Evolutionary conservation across 495 filamentous ascomycete genomes (phyloP), one percentile per base, ranked within the genome.

Genomic region (Aspergillus hancockii): DNA sequence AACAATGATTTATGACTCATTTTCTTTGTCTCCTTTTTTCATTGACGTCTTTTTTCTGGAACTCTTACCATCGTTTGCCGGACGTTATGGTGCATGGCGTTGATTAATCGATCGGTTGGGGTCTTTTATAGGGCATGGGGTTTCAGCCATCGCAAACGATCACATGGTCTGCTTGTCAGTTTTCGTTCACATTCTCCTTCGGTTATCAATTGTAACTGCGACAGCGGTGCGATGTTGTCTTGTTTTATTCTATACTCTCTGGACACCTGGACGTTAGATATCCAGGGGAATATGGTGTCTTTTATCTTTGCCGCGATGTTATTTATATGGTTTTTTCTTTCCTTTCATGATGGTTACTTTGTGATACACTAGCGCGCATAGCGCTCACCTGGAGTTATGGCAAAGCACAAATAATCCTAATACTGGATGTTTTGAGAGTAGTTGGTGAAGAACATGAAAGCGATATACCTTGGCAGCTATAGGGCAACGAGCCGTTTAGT

Each of bases 1-100:
- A 80, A 66, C 81, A 83, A 72, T 84, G 75, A 82, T 58, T 69
- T 57, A 75, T 60, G 69, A 72, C 51, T 69, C 52, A 64, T 61
- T 40, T 68, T 56, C 49, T 45, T 67, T 54, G 46, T 58, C 46
- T 66, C 54, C 28, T 56, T 62, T 54, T 65, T 63, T 64, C 34
- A 53, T 41, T 59, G 32, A 30, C 49, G 10, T 45, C 49, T 62
- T 67, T 57, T 50, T 18, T 36, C 43, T 49, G 22, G n/a, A 41
- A 45, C 62, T 61, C 32, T n/a, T 54, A 40, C 43, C 41, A 31
- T 56, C 31, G 51, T 57, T 57, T 38, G 40, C 49, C 54, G 28
- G 46, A 25, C 49, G 28, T 49, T 38, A 38, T 28, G 61, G 61
- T 54, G 59, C 60, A 55, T 19, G 59, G 63, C 63, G 59, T 62